A percentile compares a stretch with the other conserved stretches of the same genome.
Conservation (phyloP, 306 rosid genomes). For the Malus orientalis region DNA sequence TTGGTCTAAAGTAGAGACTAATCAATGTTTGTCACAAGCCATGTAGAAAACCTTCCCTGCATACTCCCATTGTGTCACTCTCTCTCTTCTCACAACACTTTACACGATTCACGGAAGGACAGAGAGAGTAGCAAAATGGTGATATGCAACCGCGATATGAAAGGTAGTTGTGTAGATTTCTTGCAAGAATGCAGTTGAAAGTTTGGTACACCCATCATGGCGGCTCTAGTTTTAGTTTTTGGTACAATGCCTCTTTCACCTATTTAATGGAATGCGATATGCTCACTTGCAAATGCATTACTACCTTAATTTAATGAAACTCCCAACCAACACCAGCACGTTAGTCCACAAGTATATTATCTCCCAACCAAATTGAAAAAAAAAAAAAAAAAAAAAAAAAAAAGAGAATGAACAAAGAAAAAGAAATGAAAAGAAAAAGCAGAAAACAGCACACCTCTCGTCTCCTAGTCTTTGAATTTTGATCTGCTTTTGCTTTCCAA, state of each 20-base stretch:
- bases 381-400: constrained; percentile 16
- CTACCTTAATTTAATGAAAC: constrained; percentile 24
- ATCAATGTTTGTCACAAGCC: not conserved
- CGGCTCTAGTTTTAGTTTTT: not conserved
- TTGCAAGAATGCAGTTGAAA: not conserved
- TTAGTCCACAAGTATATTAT: constrained; percentile 59
- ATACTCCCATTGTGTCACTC: not conserved
- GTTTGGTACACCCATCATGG: not conserved
- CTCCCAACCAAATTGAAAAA: constrained; percentile 29
- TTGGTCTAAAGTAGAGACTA: not conserved
- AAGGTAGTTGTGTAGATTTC: not conserved
- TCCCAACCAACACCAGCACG: constrained; percentile 46
- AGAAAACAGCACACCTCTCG: constrained; percentile 17
- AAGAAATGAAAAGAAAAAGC: constrained; percentile 19
- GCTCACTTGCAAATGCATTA: constrained; percentile 7
- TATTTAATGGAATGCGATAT: constrained; percentile 5
- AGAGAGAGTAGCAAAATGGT: not conserved
- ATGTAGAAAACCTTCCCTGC: not conserved
- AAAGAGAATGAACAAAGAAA: constrained; percentile 5
- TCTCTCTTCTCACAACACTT: not conserved
- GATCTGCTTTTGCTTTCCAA: constrained; percentile 27
- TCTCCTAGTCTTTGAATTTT: constrained; percentile 26
- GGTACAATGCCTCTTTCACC: constrained; percentile 5
- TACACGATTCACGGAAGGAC: not conserved
- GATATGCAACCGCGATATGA: not conserved